Conservation (phyloP, 805 yeast species). For the Torulaspora delbrueckii region DNA sequence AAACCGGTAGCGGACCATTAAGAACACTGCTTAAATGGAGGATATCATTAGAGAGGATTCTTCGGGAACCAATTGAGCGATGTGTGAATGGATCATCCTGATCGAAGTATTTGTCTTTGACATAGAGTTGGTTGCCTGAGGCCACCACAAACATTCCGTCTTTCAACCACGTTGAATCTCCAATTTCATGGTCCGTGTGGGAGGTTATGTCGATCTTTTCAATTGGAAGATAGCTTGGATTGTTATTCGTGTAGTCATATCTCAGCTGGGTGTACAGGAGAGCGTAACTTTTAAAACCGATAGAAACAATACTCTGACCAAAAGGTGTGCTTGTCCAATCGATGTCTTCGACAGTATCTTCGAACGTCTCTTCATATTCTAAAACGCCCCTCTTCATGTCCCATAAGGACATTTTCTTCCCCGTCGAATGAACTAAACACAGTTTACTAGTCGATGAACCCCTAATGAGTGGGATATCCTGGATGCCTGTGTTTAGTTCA, state of each 20-base stretch:
- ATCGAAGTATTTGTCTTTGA: slow-evolving; percentile 68
- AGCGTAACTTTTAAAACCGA: slow-evolving; percentile 66
- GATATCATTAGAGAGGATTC: slow-evolving; percentile 49
- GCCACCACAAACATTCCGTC: slow-evolving; percentile 79
- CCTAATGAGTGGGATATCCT: slow-evolving; percentile 48
- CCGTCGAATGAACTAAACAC: slow-evolving; percentile 61
- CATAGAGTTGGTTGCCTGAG: slow-evolving; percentile 82
- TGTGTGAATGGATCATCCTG: slow-evolving; percentile 47
- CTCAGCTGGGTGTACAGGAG: slow-evolving; percentile 74
- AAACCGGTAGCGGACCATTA: slow-evolving; percentile 85
- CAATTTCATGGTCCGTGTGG: slow-evolving; percentile 75
- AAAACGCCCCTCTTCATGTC: slow-evolving; percentile 62
- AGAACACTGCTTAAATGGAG: slow-evolving; percentile 68
- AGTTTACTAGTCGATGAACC: slow-evolving; percentile 75
- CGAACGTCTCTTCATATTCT: slow-evolving; percentile 50
- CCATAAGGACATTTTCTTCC: slow-evolving; percentile 65
- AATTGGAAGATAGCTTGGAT: slow-evolving; percentile 73
- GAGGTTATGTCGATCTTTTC: slow-evolving; percentile 64
- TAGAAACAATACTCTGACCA: slow-evolving; percentile 68
- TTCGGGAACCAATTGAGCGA: slow-evolving; percentile 54
- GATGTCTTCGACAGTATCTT: slow-evolving; percentile 53
- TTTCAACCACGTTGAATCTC: slow-evolving; percentile 83
- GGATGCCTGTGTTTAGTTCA: slow-evolving; percentile 51
- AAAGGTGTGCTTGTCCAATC: slow-evolving; percentile 80
- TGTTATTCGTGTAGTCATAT: slow-evolving; percentile 78